Conservation (phyloP, 108 stramenopile species). For the Fistulifera solaris region DNA sequence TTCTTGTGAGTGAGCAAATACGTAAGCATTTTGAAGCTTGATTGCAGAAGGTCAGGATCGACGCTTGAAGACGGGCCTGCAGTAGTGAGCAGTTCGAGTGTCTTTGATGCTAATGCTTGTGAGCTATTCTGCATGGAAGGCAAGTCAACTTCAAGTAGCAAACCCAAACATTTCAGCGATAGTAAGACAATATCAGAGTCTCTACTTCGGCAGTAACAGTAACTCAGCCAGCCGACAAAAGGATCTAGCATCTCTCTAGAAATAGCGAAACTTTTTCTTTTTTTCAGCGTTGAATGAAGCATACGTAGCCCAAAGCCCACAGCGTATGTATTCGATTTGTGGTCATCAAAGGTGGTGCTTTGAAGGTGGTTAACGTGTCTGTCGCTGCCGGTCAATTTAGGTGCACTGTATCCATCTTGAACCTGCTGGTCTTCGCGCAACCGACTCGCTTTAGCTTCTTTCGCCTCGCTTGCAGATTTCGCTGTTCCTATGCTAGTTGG, state of each 20-base stretch:
- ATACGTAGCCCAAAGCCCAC: conserved; percentile 79
- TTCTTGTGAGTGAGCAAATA: conserved; percentile 36
- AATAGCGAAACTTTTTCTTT: conserved; percentile 33
- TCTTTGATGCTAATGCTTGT: conserved; percentile 54
- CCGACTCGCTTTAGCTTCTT: conserved; percentile 34
- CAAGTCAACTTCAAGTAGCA: conserved; percentile 63
- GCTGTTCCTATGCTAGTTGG: conserved; percentile 47
- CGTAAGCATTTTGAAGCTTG: conserved; percentile 81
- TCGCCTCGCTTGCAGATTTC: conserved; percentile 37
- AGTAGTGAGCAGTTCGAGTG: conserved; percentile 59
- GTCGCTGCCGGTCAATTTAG: conserved; percentile 72
- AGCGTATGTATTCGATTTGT: conserved; percentile 20
- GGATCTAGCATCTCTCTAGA: conserved; percentile 63
- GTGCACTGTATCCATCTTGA: conserved; percentile 70
- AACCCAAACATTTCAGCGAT: conserved; percentile 69
- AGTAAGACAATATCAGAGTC: conserved; percentile 70
- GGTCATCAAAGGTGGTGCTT: conserved; percentile 19
- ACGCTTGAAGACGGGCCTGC: conserved; percentile 44
- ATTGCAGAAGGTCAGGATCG: conserved; percentile 79
- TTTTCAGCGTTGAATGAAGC: conserved; percentile 70
- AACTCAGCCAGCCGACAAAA: conserved; percentile 70
- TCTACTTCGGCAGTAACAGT: conserved; percentile 58
- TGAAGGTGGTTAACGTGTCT: conserved; percentile 66
- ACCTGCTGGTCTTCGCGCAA: conserved; percentile 37
- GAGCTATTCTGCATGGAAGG: conserved; percentile 61